These are phyloP conservation scores for Zygotorulaspora florentina DNA, from an alignment of 805 yeast species.

Conservation along the genomic window DNA sequence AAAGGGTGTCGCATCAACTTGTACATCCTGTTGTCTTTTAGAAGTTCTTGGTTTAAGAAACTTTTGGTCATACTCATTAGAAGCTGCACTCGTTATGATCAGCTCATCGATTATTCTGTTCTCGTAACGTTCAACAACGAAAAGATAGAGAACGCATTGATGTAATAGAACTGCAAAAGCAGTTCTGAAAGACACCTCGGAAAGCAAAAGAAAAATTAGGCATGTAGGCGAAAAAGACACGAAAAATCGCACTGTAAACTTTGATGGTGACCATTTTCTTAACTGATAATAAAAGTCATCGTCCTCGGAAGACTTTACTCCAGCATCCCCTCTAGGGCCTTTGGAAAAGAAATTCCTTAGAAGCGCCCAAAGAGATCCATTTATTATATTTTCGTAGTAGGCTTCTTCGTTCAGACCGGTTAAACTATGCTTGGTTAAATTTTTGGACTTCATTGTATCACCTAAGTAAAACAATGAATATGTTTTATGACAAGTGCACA, in stretches of 20 bases:
- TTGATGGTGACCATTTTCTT: conserved; percentile 63
- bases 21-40: conserved; percentile 52
- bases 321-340: conserved; percentile 7
- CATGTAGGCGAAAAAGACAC: conserved; percentile 59
- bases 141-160: conserved; percentile 38
- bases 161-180: conserved; percentile 36
- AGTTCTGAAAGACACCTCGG: conserved; percentile 38
- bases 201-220: conserved; percentile 39
- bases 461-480: conserved; percentile 25
- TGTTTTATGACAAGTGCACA: conserved; percentile 18
- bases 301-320: conserved; percentile 2
- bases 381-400: conserved; percentile 19
- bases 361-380: conserved; percentile 24
- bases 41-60: conserved; percentile 56
- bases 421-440: conserved; percentile 20
- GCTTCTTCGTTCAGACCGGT: conserved; percentile 16
- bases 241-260: conserved; percentile 48
- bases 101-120: conserved; percentile 54
- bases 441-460: conserved; percentile 16
- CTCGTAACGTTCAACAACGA: conserved; percentile 44
- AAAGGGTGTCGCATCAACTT: conserved; percentile 52
- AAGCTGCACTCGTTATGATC: conserved; percentile 53
- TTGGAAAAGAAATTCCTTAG: conserved; percentile 15
- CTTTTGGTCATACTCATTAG: conserved; percentile 60
- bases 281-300: conserved; percentile 50